Evolutionary conservation across 345 rosid species (phyloP), one percentile per base, ranked within the genome.

Genomic region (Combretum micranthum): DNA sequence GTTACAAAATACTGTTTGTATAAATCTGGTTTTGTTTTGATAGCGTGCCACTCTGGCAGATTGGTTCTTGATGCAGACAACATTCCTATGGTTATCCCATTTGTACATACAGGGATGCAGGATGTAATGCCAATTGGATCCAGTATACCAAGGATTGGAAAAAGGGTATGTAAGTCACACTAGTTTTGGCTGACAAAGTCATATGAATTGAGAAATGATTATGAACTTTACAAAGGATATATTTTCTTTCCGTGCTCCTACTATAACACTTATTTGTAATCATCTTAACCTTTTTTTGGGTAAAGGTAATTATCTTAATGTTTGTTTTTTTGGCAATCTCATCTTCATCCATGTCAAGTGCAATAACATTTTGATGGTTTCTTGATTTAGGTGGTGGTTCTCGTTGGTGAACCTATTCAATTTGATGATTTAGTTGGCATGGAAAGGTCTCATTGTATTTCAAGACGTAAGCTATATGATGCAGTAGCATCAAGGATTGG

Each of bases 41-140:
- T 15, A 13, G 0, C 1, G 17, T 60, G 37, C 50, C 39, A 44
- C 21, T 6, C 44, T 57, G 64, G 61, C 70, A 93, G 99, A 79
- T 74, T 93, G 73, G 70, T 93, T 63, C 80, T 93, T 55, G 99
- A 93, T 52, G 80, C 96, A 20, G 99, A 93, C 64, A 77, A 64
- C 45, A 57, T 80, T 50, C 99, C 99, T 0, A 65, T 87, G 70
- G 97, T 93, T 59, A 73, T 93, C 48, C 99, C 97, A 25, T 93
- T 93, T 75, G 99, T 83, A 25, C 99, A 93, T 65, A 73, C 80
- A 20, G 99, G 99, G 53, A 89, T 89, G 97, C 97, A 93, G 25
- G 96, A 93, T 23, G 74, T 93, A 65, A 89, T 93, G 99, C 99
- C 99, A 6, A 54, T 89, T 18, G 99, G 99, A 63, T 83, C 96